A percentile compares a stretch with the other conserved stretches of the same genome.
These are phyloP conservation scores for Juncus effusus DNA, from an alignment of 176 grass and related monocot species.

Conservation along the genomic window DNA sequence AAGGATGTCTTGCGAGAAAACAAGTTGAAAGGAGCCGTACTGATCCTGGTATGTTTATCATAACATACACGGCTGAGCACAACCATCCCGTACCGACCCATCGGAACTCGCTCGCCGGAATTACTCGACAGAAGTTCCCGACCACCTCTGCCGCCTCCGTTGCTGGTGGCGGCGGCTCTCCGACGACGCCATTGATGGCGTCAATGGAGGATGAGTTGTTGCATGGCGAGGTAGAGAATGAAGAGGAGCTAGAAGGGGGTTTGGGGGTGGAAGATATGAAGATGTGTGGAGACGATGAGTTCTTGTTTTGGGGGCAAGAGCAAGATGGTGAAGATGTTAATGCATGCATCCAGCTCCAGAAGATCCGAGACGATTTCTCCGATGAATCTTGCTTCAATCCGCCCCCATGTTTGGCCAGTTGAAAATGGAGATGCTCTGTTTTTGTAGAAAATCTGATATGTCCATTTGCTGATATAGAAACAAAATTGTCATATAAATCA, in stretches of 20 bases:
- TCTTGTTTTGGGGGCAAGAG: slow-evolving; percentile 27
- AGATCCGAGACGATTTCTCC: slow-evolving; percentile 6
- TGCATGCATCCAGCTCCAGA: slow-evolving; percentile 10
- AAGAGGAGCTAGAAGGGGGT: slow-evolving; percentile 23
- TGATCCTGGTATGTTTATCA: slow-evolving; percentile 41
- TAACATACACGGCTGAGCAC: slow-evolving; percentile 84
- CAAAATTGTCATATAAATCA: too few relatives aligned
- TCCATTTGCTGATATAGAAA: slow-evolving; percentile 10
- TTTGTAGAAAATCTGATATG: slow-evolving; percentile 30
- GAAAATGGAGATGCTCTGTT: not conserved
- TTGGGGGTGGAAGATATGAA: slow-evolving; percentile 69
- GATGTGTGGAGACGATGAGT: slow-evolving; percentile 49
- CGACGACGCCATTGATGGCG: slow-evolving; percentile 12
- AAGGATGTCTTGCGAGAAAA: slow-evolving; percentile 63
- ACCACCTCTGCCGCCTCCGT: not conserved
- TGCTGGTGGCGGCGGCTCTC: not conserved
- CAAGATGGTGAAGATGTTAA: slow-evolving; percentile 3
- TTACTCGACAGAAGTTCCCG: slow-evolving; percentile 40
- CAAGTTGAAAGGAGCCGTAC: slow-evolving; percentile 67
- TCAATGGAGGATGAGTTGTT: slow-evolving; percentile 32
- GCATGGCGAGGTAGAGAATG: slow-evolving; percentile 38
- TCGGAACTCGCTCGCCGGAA: slow-evolving; percentile 80
- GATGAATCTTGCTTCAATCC: slow-evolving; percentile 28
- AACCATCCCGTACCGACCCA: slow-evolving; percentile 56
- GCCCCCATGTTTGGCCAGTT: slow-evolving; percentile 16